A percentile compares a stretch with the other conserved stretches of the same genome.
Conservation (phyloP, 306 rosid genomes). For the Rosa multiflora region DNA sequence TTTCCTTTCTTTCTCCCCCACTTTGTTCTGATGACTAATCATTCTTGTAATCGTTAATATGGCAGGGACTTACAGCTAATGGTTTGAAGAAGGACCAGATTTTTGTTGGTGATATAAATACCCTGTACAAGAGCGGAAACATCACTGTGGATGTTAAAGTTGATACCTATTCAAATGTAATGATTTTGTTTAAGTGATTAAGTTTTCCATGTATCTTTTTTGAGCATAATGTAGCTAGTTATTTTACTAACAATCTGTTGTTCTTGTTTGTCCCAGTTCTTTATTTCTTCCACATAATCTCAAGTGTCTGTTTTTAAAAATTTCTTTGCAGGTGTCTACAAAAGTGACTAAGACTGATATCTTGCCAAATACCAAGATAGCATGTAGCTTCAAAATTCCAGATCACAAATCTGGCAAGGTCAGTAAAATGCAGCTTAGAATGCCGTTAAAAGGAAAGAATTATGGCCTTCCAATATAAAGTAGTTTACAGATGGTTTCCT, state of each 20-base stretch:
- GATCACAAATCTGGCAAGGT: constrained; percentile 98
- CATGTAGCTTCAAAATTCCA: constrained; percentile 81
- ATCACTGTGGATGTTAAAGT: constrained; percentile 78
- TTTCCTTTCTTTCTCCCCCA: background rate
- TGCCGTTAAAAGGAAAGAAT: background rate
- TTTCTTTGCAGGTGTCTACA: constrained; percentile 60
- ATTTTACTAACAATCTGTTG: background rate
- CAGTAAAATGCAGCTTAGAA: constrained; percentile 25
- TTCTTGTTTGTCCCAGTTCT: background rate
- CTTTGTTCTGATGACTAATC: constrained; percentile 13
- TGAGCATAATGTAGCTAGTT: background rate
- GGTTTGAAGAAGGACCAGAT: constrained; percentile 84
- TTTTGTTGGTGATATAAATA: constrained; percentile 75
- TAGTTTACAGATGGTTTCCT: background rate
- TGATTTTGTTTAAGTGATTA: constrained; percentile 12
- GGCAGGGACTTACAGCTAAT: constrained; percentile 81
- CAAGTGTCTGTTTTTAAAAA: background rate
- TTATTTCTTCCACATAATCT: background rate
- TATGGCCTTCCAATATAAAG: background rate
- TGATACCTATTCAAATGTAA: constrained; percentile 83
- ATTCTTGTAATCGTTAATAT: constrained; percentile 27
- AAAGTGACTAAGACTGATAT: constrained; percentile 67
- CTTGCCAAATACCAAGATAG: constrained; percentile 63
- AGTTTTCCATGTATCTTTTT: background rate
- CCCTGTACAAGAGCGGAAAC: constrained; percentile 78